Conservation (phyloP, 176 grass and related monocot species). For the Otatea glauca region DNA sequence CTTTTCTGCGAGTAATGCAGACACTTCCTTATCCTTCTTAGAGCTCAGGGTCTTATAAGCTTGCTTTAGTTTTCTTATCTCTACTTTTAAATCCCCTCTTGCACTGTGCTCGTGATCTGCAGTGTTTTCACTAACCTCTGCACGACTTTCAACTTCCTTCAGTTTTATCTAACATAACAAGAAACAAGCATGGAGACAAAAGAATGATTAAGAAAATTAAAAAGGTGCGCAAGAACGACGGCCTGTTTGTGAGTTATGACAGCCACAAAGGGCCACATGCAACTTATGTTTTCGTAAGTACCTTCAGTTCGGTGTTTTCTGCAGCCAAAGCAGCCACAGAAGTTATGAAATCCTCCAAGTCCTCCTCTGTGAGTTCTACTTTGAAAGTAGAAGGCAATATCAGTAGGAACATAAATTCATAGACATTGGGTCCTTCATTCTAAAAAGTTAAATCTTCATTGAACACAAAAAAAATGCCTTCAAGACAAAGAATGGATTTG, state of each 20-base stretch:
- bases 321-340: slow-evolving; percentile 39
- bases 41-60: slow-evolving; percentile 51
- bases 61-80: slow-evolving; percentile 55
- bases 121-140: neutral
- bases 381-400: slow-evolving; percentile 16
- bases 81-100: slow-evolving; percentile 28
- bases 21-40: slow-evolving; percentile 57
- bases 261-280: neutral
- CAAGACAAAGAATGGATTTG: neutral
- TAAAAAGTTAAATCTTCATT: neutral
- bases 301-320: slow-evolving; percentile 58
- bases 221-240: neutral
- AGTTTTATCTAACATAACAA: slow-evolving; percentile 49
- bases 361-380: slow-evolving; percentile 51
- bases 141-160: slow-evolving; percentile 19
- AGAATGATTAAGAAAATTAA: neutral
- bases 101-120: slow-evolving; percentile 22
- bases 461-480: neutral
- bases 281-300: slow-evolving; percentile 18
- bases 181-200: neutral
- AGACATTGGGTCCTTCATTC: neutral
- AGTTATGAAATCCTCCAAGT: slow-evolving; percentile 44
- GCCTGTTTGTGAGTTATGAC: neutral
- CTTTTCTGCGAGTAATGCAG: slow-evolving; percentile 48
- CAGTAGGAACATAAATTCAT: neutral